Conservation (phyloP, 345 rosid genomes). For the Durio zibethinus region DNA sequence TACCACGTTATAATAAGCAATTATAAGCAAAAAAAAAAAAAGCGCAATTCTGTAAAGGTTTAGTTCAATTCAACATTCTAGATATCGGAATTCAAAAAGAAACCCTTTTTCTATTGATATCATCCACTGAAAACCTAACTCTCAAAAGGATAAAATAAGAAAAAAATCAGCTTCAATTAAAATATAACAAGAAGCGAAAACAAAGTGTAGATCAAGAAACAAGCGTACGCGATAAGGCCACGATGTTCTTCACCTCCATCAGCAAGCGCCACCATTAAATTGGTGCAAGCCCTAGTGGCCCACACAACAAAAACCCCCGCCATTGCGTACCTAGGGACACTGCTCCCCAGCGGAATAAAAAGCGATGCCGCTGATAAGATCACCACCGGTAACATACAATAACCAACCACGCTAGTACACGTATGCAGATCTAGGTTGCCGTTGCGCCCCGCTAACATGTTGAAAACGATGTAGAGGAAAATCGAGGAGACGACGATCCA, state of each 20-base stretch:
- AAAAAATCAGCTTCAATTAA: constrained; percentile 21
- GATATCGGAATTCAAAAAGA: neutral
- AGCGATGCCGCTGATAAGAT: constrained; percentile 68
- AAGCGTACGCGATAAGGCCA: constrained; percentile 83
- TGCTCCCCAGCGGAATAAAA: constrained; percentile 65
- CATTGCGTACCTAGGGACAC: constrained; percentile 41
- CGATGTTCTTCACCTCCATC: constrained; percentile 97
- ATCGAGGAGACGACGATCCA: constrained; percentile 95
- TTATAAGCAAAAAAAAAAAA: neutral
- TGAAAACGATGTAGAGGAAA: constrained; percentile 78
- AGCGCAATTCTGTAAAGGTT: neutral
- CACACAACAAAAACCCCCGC: constrained; percentile 73
- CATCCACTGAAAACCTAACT: constrained; percentile 7
- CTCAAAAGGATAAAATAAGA: neutral
- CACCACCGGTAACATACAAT: constrained; percentile 80
- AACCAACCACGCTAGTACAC: constrained; percentile 88
- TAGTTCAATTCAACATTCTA: neutral
- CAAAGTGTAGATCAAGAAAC: constrained; percentile 86
- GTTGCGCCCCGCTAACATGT: constrained; percentile 89
- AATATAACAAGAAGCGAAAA: constrained; percentile 95
- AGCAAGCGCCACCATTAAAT: constrained; percentile 72
- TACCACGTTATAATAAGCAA: neutral
- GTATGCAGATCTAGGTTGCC: constrained; percentile 83
- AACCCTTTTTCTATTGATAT: neutral
- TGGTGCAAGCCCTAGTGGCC: constrained; percentile 75